Evolutionary conservation across 2,329 filamentous ascomycete species (phyloP).

Genomic region (Trichoderma semiorbis): DNA sequence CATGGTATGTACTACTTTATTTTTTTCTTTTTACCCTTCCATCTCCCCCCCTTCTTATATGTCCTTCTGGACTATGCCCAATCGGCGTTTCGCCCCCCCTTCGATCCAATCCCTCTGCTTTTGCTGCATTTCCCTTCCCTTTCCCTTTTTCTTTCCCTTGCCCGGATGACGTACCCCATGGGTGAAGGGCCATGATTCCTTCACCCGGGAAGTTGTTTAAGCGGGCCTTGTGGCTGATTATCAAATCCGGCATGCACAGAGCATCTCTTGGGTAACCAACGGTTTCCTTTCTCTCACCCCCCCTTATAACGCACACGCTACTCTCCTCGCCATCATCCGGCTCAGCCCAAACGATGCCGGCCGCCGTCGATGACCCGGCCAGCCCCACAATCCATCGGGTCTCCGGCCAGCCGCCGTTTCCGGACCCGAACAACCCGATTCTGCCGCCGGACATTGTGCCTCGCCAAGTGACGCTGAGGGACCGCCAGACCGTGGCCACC

Average conservation of each 20-base stretch:
- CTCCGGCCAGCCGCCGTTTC: constrained; percentile 63
- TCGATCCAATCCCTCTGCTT: background rate
- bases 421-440: constrained; percentile 57
- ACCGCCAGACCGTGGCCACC: constrained; percentile 79
- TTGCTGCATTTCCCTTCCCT: background rate
- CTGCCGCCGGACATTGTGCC: constrained; percentile 68
- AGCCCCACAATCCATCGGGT: constrained; percentile 67
- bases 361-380: constrained; percentile 73
- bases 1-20: constrained; percentile 12
- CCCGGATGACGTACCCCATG: constrained; percentile 6
- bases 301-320: background rate
- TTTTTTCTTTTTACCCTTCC: background rate
- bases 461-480: constrained; percentile 75
- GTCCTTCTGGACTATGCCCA: background rate
- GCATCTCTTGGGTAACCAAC: constrained; percentile 12
- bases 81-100: background rate
- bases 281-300: constrained; percentile 9
- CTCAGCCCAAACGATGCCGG: constrained; percentile 57
- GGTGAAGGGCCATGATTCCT: background rate
- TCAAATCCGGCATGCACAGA: constrained; percentile 15
- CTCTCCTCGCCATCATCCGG: constrained; percentile 5
- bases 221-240: constrained; percentile 16
- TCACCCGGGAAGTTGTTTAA: constrained; percentile 2
- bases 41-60: background rate
- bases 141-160: background rate